Evolutionary conservation across 2,329 filamentous ascomycete genomes (phyloP).

Genomic region (Allantophomopsis lycopodina): DNA sequence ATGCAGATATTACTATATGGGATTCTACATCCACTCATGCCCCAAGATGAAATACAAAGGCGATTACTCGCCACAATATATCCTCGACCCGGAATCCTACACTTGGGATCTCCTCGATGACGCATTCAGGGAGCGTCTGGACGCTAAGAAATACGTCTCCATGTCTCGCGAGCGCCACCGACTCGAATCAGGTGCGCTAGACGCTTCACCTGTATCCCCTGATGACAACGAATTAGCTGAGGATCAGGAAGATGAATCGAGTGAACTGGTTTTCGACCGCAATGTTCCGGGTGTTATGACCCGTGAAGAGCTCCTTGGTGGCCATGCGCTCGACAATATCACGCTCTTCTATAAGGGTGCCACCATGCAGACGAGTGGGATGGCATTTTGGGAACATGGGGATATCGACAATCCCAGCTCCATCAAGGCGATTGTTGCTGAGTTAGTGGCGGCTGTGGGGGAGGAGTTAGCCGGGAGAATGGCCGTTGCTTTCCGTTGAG

Average conservation of each 20-base stretch:
- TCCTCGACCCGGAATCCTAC: conserved; percentile 56
- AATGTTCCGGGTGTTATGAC: conserved; percentile 55
- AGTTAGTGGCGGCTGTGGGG: conserved; percentile 54
- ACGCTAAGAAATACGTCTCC: conserved; percentile 14
- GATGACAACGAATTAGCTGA: not conserved
- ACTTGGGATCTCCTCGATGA: conserved; percentile 42
- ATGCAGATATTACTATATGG: conserved; percentile 70
- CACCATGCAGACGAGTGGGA: conserved; percentile 31
- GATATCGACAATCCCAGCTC: conserved; percentile 31
- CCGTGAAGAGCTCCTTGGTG: conserved; percentile 31
- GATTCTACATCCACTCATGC: conserved; percentile 72
- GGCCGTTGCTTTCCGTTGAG: conserved; percentile 38
- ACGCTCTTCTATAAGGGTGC: conserved; percentile 26
- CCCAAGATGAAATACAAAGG: conserved; percentile 79
- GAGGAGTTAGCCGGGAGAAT: conserved; percentile 40
- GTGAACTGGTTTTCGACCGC: conserved; percentile 37
- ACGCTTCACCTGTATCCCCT: not conserved
- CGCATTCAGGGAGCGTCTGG: conserved; percentile 35
- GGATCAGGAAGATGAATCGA: not conserved
- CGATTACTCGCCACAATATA: conserved; percentile 60
- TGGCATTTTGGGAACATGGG: conserved; percentile 44
- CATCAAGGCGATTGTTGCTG: conserved; percentile 50
- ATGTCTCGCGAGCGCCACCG: conserved; percentile 5
- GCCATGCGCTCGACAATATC: conserved; percentile 41
- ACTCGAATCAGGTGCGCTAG: not conserved